phyloP scores from a whole-genome alignment of 2,329 filamentous ascomycete genomes.

The Alternaria sp. region DNA sequence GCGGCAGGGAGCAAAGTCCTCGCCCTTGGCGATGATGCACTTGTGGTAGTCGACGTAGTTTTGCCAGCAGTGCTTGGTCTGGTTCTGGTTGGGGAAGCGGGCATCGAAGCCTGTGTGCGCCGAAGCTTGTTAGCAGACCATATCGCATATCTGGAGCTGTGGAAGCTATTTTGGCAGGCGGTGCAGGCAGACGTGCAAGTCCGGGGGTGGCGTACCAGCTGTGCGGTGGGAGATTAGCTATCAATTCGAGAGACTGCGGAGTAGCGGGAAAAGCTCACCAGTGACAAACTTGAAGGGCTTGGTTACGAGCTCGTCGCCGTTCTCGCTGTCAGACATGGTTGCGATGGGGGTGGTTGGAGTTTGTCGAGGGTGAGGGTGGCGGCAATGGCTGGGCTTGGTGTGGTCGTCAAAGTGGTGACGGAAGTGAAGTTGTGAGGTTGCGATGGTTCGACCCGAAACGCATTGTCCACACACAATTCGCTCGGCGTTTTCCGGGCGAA shows the following conservation, averaged over 20 bases:
- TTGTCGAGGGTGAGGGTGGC: conserved; percentile 27
- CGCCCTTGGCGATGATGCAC: conserved; percentile 97
- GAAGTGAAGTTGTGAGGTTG: conserved; percentile 41
- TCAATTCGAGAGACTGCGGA: conserved; percentile 14
- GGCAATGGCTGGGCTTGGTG: conserved; percentile 40
- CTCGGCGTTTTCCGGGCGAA: conserved; percentile 41
- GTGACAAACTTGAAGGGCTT: conserved; percentile 99
- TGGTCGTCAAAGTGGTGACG: conserved; percentile 33
- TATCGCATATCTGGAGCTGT: conserved; percentile 7
- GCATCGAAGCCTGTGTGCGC: conserved; percentile 84
- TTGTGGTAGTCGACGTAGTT: conserved; percentile 99
- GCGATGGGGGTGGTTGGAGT: conserved; percentile 47
- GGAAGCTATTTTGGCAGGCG: conserved; percentile 4
- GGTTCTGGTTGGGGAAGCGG: conserved; percentile 98
- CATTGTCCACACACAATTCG: conserved; percentile 47
- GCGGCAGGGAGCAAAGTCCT: conserved; percentile 96
- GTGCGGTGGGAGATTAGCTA: conserved; percentile 44
- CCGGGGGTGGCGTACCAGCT: conserved; percentile 51
- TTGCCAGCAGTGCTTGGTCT: conserved; percentile 99
- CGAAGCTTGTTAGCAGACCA: conserved; percentile 31
- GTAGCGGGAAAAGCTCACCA: conserved; percentile 68
- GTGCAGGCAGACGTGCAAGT: conserved; percentile 16
- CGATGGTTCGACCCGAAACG: conserved; percentile 44
- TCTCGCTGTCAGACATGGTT: conserved; percentile 85
- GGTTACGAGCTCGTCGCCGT: conserved; percentile 78